Conservation (phyloP, 1,284 basidiomycete species). For the Pterula multifida region DNA sequence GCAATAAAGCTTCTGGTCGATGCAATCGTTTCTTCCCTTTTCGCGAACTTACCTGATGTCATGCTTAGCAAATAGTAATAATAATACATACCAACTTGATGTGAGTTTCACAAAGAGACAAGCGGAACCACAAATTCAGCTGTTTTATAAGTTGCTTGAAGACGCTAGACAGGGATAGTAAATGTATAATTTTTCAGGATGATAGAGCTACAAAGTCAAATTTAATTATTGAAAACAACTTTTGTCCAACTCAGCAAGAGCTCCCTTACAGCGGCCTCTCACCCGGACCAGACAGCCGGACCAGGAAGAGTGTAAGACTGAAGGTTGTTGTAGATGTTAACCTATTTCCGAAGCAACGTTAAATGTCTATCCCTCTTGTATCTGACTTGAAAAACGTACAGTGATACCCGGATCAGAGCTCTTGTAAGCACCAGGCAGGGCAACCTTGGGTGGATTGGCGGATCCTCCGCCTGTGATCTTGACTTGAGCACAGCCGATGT, state of each 20-base stretch:
- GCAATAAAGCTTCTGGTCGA: no score
- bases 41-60: no score
- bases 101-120: no score
- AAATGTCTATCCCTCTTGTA: background rate
- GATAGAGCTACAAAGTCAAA: background rate
- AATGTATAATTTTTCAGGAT: no score
- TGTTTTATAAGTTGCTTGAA: no score
- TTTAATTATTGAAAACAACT: background rate
- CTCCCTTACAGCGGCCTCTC: background rate
- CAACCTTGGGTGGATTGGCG: constrained; percentile 4
- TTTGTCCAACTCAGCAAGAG: background rate
- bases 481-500: constrained; percentile 20
- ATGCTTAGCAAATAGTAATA: no score
- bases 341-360: background rate
- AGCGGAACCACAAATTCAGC: no score
- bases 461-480: constrained; percentile 5
- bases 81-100: no score
- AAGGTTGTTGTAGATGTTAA: constrained; percentile 2
- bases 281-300: constrained; percentile 2
- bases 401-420: constrained; percentile 2
- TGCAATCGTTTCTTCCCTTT: no score
- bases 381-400: background rate
- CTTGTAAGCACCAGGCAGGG: constrained; percentile 1
- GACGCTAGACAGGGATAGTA: no score
- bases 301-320: constrained; percentile 1